Conservation (phyloP, 768 basidiomycete species). For the Omphalotus guepiniiformis region DNA sequence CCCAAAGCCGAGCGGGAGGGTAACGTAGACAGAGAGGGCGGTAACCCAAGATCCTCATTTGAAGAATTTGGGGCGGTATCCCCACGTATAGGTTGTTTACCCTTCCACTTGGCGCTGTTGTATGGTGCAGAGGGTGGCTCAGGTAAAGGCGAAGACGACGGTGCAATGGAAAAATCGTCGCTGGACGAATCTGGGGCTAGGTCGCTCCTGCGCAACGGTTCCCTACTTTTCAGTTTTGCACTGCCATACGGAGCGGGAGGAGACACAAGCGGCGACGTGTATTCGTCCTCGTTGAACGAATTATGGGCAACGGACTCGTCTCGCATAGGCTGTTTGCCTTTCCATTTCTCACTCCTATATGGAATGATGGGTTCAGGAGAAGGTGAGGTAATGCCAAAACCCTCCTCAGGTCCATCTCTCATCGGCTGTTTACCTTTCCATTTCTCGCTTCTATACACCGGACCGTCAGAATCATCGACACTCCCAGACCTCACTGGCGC, state of each 20-base stretch:
- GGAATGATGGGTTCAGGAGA: neutral
- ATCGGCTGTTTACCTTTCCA: constrained; percentile 1
- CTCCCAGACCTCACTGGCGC: no score
- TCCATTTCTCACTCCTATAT: constrained; percentile 7
- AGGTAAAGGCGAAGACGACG: neutral
- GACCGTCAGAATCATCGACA: neutral
- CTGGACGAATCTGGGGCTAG: no score
- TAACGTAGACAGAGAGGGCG: constrained; percentile 5
- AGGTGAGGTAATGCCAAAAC: neutral
- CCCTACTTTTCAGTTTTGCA: neutral
- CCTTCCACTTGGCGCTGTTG: constrained; percentile 7
- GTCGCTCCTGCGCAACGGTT: neutral
- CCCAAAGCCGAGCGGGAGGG: constrained; percentile 1
- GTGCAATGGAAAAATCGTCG: neutral
- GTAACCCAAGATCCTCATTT: neutral
- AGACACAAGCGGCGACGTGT: neutral
- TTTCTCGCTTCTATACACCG: constrained; percentile 3
- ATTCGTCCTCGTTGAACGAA: neutral
- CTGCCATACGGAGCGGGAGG: neutral
- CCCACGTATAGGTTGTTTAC: neutral
- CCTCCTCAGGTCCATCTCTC: no score
- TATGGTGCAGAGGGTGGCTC: neutral
- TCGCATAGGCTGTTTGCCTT: constrained; percentile 6
- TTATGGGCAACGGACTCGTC: neutral
- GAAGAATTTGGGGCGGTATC: neutral